Evolutionary conservation across 257 asterid genomes (phyloP), one percentile per base, ranked within the genome.

Genomic region (Forsythia suspensa): DNA sequence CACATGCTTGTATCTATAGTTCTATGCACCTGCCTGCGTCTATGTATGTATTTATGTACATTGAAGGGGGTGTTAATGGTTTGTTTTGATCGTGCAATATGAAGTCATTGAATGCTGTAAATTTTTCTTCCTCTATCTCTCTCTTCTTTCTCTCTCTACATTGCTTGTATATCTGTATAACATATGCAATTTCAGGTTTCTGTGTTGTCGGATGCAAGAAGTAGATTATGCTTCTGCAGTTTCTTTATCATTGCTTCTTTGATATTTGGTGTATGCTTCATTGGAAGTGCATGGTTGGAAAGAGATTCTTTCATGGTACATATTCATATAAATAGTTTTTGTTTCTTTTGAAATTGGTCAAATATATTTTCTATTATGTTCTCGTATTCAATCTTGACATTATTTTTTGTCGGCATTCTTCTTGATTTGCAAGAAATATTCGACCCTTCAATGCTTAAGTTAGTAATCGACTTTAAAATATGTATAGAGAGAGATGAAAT

Each of bases 261-360:
- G 87, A 57, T 92, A 72, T 85, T 82, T 68, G 86, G 85, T 13
- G 89, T 82, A 74, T 90, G 85, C 88, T 87, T 92, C 81, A 67
- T 87, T 5, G 83, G 87, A 80, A 87, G 78, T 68, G 82, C 86
- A 10, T 85, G 84, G 85, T 77, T 86, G 36, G 85, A 84, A 24
- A 84, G 77, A 65, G 88, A 90, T 74, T 77, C 70, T 63, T 80
- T 75, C 51, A 61, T 55, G 86, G 97, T 92, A 86, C 24, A 16
- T 72, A 41, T 40, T 70, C 8, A 65, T 75, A 20, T 39, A 18
- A 36, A 29, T 8, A 18, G 5, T 1, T 74, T 73, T 68, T 61
- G 2, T 61, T 20, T 24, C 8, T 7, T 7, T 59, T 8, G 37
- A 18, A 8, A 55, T 15, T 4, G 7, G 8, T 55, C 24, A 1